Conservation (phyloP, 2,329 filamentous ascomycete species). For the Apiospora marii region DNA sequence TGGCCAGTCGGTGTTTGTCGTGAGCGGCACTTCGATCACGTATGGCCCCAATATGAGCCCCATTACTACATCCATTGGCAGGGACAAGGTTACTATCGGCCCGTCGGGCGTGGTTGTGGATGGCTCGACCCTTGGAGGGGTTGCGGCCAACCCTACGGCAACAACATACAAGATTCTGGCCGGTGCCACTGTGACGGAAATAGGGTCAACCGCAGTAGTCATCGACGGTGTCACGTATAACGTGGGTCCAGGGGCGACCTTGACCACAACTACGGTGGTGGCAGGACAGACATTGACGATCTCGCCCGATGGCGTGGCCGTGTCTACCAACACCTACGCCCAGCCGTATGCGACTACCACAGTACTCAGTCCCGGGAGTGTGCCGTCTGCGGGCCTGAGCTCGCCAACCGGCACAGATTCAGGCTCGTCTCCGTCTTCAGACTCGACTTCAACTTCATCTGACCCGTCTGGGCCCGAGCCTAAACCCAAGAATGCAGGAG, state of each 20-base stretch:
- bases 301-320: slow-evolving; percentile 56
- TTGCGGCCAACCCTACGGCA: slow-evolving; percentile 42
- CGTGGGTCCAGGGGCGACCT: slow-evolving; percentile 53
- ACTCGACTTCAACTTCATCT: not conserved
- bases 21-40: slow-evolving; percentile 53
- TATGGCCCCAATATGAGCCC: slow-evolving; percentile 50
- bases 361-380: slow-evolving; percentile 42
- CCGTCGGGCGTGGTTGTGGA: not conserved
- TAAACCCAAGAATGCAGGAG: not conserved
- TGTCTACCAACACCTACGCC: slow-evolving; percentile 53
- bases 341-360: slow-evolving; percentile 56
- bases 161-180: slow-evolving; percentile 58
- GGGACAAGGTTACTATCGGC: not conserved
- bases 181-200: slow-evolving; percentile 59
- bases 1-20: slow-evolving; percentile 50
- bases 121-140: slow-evolving; percentile 48
- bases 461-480: not conserved
- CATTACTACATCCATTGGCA: slow-evolving; percentile 33
- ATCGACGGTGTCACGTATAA: slow-evolving; percentile 60
- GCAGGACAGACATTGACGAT: slow-evolving; percentile 61
- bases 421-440: slow-evolving; percentile 25
- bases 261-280: slow-evolving; percentile 52
- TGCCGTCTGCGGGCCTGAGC: slow-evolving; percentile 29
- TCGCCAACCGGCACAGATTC: slow-evolving; percentile 32
- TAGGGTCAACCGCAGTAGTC: slow-evolving; percentile 57